Conservation (phyloP, 441 rosid genomes). For the Croton setiger region DNA sequence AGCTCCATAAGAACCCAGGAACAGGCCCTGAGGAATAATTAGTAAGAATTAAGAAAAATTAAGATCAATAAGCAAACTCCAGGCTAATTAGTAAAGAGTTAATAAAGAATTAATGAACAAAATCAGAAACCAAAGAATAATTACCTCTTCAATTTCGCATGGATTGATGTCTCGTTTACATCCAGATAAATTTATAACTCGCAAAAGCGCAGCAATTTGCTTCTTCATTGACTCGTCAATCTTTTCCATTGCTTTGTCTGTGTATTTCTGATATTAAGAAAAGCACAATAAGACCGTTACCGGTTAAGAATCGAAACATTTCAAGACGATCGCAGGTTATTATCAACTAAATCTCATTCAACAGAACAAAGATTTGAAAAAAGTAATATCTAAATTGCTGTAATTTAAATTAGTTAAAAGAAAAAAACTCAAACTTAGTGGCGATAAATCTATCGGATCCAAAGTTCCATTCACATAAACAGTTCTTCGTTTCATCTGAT, state of each 20-base stretch:
- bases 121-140: neutral
- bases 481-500: neutral
- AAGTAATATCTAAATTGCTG: neutral
- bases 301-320: neutral
- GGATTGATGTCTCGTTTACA: conserved; percentile 32
- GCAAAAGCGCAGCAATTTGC: conserved; percentile 50
- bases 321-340: neutral
- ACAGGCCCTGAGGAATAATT: conserved; percentile 38
- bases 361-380: neutral
- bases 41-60: too few species aligned
- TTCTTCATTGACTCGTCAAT: conserved; percentile 41
- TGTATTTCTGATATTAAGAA: neutral
- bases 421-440: neutral
- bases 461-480: neutral
- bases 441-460: neutral
- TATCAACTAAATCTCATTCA: neutral
- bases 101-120: neutral
- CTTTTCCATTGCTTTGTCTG: conserved; percentile 32
- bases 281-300: neutral
- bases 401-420: too few species aligned
- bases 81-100: too few species aligned
- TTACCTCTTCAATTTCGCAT: conserved; percentile 43
- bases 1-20: conserved; percentile 49
- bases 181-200: conserved; percentile 31
- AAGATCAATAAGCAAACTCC: too few species aligned